A percentile compares a stretch with the other conserved stretches of the same genome.
These are phyloP conservation scores for Aegilops umbellulata DNA, from an alignment of 176 grass and related monocot species.

Conservation along the genomic window DNA sequence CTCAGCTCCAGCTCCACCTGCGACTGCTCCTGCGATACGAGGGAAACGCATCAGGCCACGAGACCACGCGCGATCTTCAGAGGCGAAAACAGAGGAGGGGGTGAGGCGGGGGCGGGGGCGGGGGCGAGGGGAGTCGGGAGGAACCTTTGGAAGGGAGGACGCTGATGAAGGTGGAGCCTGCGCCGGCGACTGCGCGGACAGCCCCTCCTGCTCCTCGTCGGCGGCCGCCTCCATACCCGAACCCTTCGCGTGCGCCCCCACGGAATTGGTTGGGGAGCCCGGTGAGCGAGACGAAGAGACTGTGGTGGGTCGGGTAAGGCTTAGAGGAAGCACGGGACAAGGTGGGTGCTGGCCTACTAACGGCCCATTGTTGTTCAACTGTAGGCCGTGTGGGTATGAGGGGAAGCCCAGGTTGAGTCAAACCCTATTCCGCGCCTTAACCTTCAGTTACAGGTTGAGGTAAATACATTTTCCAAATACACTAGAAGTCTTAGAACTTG, in stretches of 20 bases:
- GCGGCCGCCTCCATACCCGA: slow-evolving; percentile 38
- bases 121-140: too few species aligned
- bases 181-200: slow-evolving; percentile 47
- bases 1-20: slow-evolving; percentile 69
- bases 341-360: neutral
- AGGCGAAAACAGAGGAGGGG: neutral
- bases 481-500: too few species aligned
- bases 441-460: too few species aligned
- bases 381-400: too few species aligned
- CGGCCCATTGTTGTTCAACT: neutral
- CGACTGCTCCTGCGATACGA: slow-evolving; percentile 47
- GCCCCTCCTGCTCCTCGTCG: slow-evolving; percentile 52
- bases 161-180: slow-evolving; percentile 71
- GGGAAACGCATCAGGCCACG: neutral
- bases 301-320: neutral
- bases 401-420: too few species aligned
- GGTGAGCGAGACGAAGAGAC: neutral
- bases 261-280: neutral
- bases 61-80: neutral
- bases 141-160: slow-evolving; percentile 68
- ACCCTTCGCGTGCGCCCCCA: slow-evolving; percentile 12
- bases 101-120: neutral
- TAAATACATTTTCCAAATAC: too few species aligned
- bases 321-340: neutral
- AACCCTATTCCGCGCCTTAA: too few species aligned